phyloP scores from a whole-genome alignment of 495 filamentous ascomycete genomes.

The Penicillium desertorum region DNA sequence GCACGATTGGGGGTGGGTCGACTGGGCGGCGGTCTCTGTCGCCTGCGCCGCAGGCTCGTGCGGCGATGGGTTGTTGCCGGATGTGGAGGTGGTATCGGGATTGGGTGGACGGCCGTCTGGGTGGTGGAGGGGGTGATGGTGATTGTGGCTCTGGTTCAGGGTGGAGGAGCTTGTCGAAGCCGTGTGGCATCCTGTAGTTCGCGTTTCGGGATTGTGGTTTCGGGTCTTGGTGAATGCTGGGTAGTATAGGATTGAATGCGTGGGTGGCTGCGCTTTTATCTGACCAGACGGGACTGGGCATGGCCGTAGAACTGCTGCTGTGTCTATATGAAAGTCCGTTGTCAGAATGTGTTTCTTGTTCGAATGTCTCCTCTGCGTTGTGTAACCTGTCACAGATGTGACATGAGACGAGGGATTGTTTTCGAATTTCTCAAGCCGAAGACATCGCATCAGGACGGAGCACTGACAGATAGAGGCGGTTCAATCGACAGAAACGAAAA shows the following conservation, averaged over 20 bases:
- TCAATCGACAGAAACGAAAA: constrained; percentile 20
- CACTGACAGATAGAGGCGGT: constrained; percentile 23
- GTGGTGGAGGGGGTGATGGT: constrained; percentile 28
- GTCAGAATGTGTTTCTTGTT: constrained; percentile 2
- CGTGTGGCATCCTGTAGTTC: constrained; percentile 37
- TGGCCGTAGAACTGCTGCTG: constrained; percentile 34
- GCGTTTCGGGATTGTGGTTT: constrained; percentile 21
- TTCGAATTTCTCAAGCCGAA: background rate
- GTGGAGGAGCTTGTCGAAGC: constrained; percentile 46
- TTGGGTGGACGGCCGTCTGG: constrained; percentile 22
- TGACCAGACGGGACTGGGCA: constrained; percentile 38
- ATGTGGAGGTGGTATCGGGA: constrained; percentile 62
- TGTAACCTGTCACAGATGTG: constrained; percentile 11
- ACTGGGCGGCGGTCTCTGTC: constrained; percentile 91
- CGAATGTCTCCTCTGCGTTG: background rate
- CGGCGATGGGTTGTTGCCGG: constrained; percentile 87
- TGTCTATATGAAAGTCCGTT: constrained; percentile 25
- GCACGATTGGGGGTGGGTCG: constrained; percentile 92
- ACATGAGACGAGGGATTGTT: background rate
- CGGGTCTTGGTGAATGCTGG: constrained; percentile 15
- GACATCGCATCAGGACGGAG: constrained; percentile 19
- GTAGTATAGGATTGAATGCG: constrained; percentile 15
- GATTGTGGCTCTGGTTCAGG: constrained; percentile 33
- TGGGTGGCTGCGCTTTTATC: constrained; percentile 31
- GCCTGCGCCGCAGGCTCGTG: constrained; percentile 90